Base-by-base conservation (phyloP, 2,329 filamentous ascomycete genomes). In the Aspergillus puulaauensis region DNA sequence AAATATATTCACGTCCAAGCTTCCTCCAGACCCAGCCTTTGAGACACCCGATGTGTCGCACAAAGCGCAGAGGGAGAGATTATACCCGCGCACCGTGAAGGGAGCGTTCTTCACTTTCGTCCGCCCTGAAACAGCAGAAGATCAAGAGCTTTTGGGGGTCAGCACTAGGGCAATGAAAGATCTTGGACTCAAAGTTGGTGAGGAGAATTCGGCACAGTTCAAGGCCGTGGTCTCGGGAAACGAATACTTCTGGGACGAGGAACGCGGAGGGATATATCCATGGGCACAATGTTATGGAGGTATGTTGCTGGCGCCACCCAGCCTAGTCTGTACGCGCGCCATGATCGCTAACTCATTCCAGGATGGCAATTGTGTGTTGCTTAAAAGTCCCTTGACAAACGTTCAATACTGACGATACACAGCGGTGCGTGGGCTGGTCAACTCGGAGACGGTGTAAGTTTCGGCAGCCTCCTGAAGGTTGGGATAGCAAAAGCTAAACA, bases 271-370 rank as follows among this genome's bases (percentile, higher is more conserved):
- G n/a, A 86, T 95, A 44, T 99, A 99, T 72, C 93, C 95, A 0
- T 99, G 95, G 95, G 93, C 95, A 33, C 95, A 99, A 77, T 98
- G 95, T 77, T 99, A 99, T 73, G 95, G 95, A 57, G 93, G 93
- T 56, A 64, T 63, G 68, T 66, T 86, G n/a, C 21, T 17, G 11
- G 15, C 27, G 3, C 9, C 23, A 27, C 82, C 87, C 70, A 86
- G 19, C 14, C 23, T n/a, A 11, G 19, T 9, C 14, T 52, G 8
- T 44, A 6, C 39, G 14, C 15, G 7, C 41, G 21, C 23, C 49
- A 62, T 60, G 31, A 15, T 37, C 37, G 31, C 59, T 71, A 55
- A 68, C 31, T 43, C 24, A 21, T 52, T 40, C 6, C 52, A 78
- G 78, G 78, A 41, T 81, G 79, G 75, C 79, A 81, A 73, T 81